A percentile compares a stretch with the other conserved stretches of the same genome.
These are phyloP conservation scores for Murraya paniculata DNA, from an alignment of 345 rosid genomes.

Conservation along the genomic window DNA sequence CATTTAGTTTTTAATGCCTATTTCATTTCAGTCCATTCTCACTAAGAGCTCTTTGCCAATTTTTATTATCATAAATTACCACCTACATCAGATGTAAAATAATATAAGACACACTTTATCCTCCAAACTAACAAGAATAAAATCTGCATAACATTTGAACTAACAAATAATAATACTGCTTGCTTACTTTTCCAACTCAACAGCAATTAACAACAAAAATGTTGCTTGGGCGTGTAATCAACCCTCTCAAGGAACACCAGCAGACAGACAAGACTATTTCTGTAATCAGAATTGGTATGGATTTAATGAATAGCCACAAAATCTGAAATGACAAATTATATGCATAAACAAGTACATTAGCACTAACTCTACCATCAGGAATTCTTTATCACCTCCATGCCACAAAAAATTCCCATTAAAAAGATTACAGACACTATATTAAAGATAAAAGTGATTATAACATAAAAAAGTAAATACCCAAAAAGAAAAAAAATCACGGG, in stretches of 20 bases:
- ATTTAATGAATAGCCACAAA: background rate
- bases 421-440: conserved; percentile 16
- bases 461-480: conserved; percentile 9
- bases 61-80: background rate
- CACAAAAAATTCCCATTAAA: conserved; percentile 5
- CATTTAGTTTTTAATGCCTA: background rate
- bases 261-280: background rate
- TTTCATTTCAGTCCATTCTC: background rate
- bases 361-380: conserved; percentile 2
- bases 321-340: background rate
- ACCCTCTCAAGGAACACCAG: background rate
- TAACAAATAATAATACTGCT: background rate
- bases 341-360: background rate
- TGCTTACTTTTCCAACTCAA: background rate
- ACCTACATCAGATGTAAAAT: background rate
- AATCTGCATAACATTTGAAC: background rate
- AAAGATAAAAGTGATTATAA: conserved; percentile 13
- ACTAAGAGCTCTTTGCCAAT: background rate
- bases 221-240: background rate
- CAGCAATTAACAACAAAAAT: background rate
- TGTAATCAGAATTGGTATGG: background rate
- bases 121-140: background rate
- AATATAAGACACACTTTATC: background rate
- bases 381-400: background rate
- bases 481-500: background rate